phyloP scores from a whole-genome alignment of 441 rosid species.

The Eutrema salsugineum region DNA sequence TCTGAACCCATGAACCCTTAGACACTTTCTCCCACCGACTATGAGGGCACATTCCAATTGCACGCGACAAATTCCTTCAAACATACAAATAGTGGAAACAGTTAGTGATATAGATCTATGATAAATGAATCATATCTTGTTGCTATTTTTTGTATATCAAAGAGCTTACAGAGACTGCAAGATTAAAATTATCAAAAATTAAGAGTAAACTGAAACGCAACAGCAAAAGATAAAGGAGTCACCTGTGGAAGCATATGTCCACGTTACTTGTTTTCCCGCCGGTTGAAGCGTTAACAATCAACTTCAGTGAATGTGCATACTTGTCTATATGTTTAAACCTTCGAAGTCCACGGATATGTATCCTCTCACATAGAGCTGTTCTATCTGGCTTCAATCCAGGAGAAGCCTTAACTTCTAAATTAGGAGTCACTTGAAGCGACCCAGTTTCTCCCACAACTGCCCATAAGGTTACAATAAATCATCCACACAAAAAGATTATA shows the following conservation, averaged over 20 bases:
- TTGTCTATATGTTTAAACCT: conserved; percentile 60
- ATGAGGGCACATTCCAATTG: conserved; percentile 72
- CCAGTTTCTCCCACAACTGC: conserved; percentile 56
- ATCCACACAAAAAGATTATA: background rate
- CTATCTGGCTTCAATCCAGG: conserved; percentile 68
- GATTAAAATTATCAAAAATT: background rate
- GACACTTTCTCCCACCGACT: conserved; percentile 73
- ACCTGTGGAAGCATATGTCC: conserved; percentile 90
- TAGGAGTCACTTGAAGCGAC: conserved; percentile 46
- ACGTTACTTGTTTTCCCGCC: conserved; percentile 33
- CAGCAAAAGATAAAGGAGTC: conserved; percentile 7
- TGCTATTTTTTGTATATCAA: background rate
- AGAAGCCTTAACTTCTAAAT: conserved; percentile 48
- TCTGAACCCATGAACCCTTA: conserved; percentile 69
- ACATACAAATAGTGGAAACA: background rate
- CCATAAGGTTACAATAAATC: background rate
- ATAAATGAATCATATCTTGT: background rate
- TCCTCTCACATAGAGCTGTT: conserved; percentile 64
- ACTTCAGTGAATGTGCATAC: conserved; percentile 65
- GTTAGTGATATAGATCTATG: background rate
- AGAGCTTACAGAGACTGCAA: background rate
- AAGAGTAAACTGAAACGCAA: background rate
- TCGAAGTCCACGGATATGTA: conserved; percentile 53
- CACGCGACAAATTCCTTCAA: conserved; percentile 72
- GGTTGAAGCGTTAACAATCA: conserved; percentile 46